A percentile compares a stretch with the other conserved stretches of the same genome.
Evolutionary conservation across 2,329 filamentous ascomycete species (phyloP).

Genomic region (Septoria linicola): DNA sequence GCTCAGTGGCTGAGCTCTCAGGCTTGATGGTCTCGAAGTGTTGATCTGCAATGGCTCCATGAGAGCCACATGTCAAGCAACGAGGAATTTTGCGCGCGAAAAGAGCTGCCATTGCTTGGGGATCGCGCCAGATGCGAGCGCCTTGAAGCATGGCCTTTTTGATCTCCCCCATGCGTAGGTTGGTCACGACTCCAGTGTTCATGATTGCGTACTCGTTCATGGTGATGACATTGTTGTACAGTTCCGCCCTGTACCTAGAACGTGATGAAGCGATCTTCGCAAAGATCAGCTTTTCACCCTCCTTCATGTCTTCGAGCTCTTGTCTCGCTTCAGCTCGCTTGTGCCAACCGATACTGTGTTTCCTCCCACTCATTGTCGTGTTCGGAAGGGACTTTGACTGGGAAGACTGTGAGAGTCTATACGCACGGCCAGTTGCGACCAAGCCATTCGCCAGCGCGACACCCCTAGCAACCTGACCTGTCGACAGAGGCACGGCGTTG

Average conservation of each 20-base stretch:
- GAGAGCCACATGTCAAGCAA: conserved; percentile 10
- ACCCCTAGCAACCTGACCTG: too few species aligned
- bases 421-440: too few species aligned
- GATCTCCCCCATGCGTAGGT: conserved; percentile 14
- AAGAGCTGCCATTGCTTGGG: conserved; percentile 13
- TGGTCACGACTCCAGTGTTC: conserved; percentile 11
- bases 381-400: too few species aligned
- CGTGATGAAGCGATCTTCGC: conserved; percentile 15
- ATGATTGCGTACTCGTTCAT: conserved; percentile 13
- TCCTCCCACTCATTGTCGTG: too few species aligned
- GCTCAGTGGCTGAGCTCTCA: not conserved
- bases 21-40: conserved; percentile 10
- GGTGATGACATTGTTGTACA: conserved; percentile 8
- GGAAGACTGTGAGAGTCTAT: too few species aligned
- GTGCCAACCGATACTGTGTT: too few species aligned
- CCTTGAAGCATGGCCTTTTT: conserved; percentile 11
- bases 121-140: conserved; percentile 16
- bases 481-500: not conserved
- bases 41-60: conserved; percentile 13
- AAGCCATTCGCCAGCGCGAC: too few species aligned
- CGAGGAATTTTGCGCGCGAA: conserved; percentile 14
- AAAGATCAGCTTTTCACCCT: not conserved
- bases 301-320: not conserved
- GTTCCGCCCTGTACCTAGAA: not conserved
- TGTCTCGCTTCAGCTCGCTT: not conserved